Evolutionary conservation across 352 stramenopile species (phyloP).

Genomic region (Lagenidium giganteum): DNA sequence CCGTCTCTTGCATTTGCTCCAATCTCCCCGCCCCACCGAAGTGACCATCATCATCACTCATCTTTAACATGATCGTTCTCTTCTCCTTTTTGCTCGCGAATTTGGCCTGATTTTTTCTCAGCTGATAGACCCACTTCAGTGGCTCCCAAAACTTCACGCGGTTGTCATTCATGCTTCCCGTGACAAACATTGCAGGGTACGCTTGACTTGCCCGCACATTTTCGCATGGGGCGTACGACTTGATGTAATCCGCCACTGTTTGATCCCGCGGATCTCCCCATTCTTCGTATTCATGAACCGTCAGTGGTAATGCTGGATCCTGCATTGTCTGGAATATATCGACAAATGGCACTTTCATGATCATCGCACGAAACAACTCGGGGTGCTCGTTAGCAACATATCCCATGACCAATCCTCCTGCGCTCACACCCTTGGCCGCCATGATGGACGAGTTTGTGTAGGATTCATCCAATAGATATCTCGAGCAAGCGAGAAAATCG

Average conservation of each 20-base stretch:
- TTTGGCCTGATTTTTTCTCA: slow-evolving; percentile 42
- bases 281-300: slow-evolving; percentile 90
- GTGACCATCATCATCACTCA: slow-evolving; percentile 65
- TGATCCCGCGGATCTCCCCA: slow-evolving; percentile 81
- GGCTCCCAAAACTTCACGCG: slow-evolving; percentile 78
- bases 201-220: slow-evolving; percentile 46
- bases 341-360: slow-evolving; percentile 85
- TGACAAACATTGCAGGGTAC: slow-evolving; percentile 74
- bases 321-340: slow-evolving; percentile 81
- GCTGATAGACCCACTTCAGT: slow-evolving; percentile 66
- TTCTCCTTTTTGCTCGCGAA: slow-evolving; percentile 18
- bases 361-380: slow-evolving; percentile 53
- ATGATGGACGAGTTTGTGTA: slow-evolving; percentile 51
- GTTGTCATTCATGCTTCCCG: slow-evolving; percentile 65
- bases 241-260: too few relatives aligned
- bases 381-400: slow-evolving; percentile 73
- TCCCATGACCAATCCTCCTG: slow-evolving; percentile 80
- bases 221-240: slow-evolving; percentile 19
- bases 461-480: slow-evolving; percentile 38
- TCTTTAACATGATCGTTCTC: slow-evolving; percentile 34
- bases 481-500: slow-evolving; percentile 68
- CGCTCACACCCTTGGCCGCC: slow-evolving; percentile 69
- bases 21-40: slow-evolving; percentile 59
- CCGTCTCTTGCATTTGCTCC: slow-evolving; percentile 61
- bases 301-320: slow-evolving; percentile 73